Percentiles rank a stretch among this genome's conserved stretches.
These are phyloP conservation scores for Cordyceps cateniannulata DNA, from an alignment of 2,329 filamentous ascomycete genomes.

Conservation along the genomic window DNA sequence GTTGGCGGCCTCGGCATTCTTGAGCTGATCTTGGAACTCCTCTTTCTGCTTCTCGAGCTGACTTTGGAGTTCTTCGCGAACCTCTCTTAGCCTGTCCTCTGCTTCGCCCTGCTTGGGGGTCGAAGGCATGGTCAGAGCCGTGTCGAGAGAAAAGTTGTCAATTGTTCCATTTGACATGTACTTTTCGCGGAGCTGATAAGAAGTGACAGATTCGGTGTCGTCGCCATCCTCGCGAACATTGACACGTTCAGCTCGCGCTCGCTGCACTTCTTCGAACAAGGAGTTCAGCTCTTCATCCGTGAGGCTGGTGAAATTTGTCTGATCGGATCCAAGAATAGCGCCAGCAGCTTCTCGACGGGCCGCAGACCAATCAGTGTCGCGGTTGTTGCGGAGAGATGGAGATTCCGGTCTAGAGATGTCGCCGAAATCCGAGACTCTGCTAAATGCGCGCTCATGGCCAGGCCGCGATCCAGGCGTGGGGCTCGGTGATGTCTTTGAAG, in stretches of 20 bases:
- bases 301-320: conserved; percentile 74
- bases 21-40: conserved; percentile 72
- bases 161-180: conserved; percentile 92
- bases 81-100: conserved; percentile 67
- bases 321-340: conserved; percentile 81
- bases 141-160: conserved; percentile 95
- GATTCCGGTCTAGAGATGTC: conserved; percentile 69
- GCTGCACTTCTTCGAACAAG: conserved; percentile 89
- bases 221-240: conserved; percentile 72
- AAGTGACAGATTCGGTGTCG: conserved; percentile 82
- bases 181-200: conserved; percentile 84
- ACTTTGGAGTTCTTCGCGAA: conserved; percentile 75
- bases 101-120: conserved; percentile 75
- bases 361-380: conserved; percentile 92
- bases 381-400: conserved; percentile 58
- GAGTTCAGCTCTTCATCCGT: conserved; percentile 92
- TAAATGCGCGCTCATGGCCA: conserved; percentile 72
- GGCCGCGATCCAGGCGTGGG: conserved; percentile 56
- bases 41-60: conserved; percentile 81
- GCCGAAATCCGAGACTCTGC: conserved; percentile 73
- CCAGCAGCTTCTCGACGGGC: conserved; percentile 89
- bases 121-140: conserved; percentile 86
- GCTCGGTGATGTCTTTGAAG: conserved; percentile 49
- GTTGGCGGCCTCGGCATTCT: conserved; percentile 65
- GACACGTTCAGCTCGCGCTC: conserved; percentile 71